Percentiles rank a stretch among this genome's conserved stretches.
Conservation (phyloP, 2,329 filamentous ascomycete genomes). For the Coniochaeta sp. region DNA sequence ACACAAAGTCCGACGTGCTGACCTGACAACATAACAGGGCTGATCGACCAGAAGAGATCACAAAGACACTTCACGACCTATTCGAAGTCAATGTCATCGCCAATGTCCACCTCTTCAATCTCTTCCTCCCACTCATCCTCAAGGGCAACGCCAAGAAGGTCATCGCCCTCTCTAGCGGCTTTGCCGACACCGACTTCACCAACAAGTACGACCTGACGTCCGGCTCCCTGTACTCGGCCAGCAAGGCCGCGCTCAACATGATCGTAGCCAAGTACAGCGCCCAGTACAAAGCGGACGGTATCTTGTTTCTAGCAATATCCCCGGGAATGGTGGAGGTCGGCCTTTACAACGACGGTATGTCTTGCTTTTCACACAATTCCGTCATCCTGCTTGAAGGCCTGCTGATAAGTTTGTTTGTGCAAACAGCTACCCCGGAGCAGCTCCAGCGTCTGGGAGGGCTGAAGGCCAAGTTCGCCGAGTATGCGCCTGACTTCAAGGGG, state of each 20-base stretch:
- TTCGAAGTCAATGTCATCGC: constrained; percentile 43
- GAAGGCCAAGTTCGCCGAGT: constrained; percentile 21
- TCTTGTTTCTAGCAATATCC: constrained; percentile 43
- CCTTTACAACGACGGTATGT: constrained; percentile 15
- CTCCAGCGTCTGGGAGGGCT: constrained; percentile 13
- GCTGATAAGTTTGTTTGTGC: not conserved
- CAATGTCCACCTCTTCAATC: constrained; percentile 43
- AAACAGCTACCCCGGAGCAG: constrained; percentile 18
- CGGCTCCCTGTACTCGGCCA: constrained; percentile 33
- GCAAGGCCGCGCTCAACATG: constrained; percentile 45
- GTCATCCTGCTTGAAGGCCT: not conserved
- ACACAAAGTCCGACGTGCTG: not conserved
- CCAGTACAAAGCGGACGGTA: constrained; percentile 38
- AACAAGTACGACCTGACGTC: constrained; percentile 25
- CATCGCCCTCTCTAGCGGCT: constrained; percentile 39
- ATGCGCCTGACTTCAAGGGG: constrained; percentile 31
- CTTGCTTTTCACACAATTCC: not conserved
- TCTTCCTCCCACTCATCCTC: constrained; percentile 43
- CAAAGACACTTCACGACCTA: constrained; percentile 19
- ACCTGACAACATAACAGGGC: constrained; percentile 13
- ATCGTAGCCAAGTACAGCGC: constrained; percentile 44
- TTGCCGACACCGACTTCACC: constrained; percentile 37
- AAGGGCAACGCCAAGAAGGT: constrained; percentile 46
- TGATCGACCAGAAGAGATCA: constrained; percentile 23
- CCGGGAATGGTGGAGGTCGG: constrained; percentile 43